Evolutionary conservation across 108 stramenopile species (phyloP), one percentile per base, ranked within the genome.

Genomic region (Poteriospumella lacustris): DNA sequence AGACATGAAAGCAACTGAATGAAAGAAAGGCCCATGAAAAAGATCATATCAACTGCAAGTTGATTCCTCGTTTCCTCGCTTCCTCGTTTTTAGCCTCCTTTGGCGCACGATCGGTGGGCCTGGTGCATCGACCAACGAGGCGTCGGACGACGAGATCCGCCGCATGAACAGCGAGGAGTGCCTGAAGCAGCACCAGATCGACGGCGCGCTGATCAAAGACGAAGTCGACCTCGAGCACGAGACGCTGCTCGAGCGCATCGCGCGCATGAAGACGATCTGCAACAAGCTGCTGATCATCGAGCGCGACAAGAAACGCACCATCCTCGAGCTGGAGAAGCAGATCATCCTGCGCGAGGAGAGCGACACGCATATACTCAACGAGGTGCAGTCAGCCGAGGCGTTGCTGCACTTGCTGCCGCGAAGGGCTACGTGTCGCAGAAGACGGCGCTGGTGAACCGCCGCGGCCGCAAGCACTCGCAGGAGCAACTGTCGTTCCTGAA

Each of bases 131-230:
- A n/a, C n/a, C n/a, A n/a, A n/a, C n/a, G n/a, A n/a, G n/a, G n/a
- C n/a, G n/a, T n/a, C n/a, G n/a, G 60, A 64, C 36, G 60, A 64
- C 31, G 60, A 64, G 31, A 64, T 64, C 9, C 15, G 60, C 31
- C 3, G 60, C 28, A 64, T 64, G 9, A 12, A 3, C 36, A 3
- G 36, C 36, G 60, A 64, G 36, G 60, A 64, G 31, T 64, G 36
- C 31, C 5, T 64, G 31, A 24, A 64, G 31, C 36, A 26, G 5
- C 60, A 64, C 36, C 15, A 24, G 36, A 12, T 24, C 3, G 60
- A 64, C 3, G n/a, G n/a, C n/a, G n/a, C n/a, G 36, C 36, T 64
- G 31, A 64, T 64, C 15, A 64, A 64, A 64, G 31, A 64, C 36
- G 60, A 64, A 24, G 24, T 5, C 3, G 60, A 64, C 36, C 31